Percentiles rank a stretch among this genome's conserved stretches.
These are phyloP conservation scores for Linum usitatissimum DNA, from an alignment of 345 rosid genomes.

Conservation along the genomic window DNA sequence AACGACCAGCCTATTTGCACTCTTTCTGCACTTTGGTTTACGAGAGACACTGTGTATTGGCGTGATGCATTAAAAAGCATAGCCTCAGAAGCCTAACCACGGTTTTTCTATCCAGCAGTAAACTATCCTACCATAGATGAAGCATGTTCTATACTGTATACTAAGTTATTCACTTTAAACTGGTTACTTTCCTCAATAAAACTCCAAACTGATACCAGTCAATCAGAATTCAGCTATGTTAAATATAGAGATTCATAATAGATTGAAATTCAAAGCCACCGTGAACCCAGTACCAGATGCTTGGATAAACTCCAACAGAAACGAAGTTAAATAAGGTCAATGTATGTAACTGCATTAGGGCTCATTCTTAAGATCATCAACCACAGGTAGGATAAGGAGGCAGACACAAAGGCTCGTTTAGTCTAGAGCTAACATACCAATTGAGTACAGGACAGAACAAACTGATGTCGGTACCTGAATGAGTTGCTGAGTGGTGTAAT, in stretches of 20 bases:
- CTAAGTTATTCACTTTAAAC: neutral
- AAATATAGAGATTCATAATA: too few relatives aligned
- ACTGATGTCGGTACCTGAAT: slow-evolving; percentile 52
- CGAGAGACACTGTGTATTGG: too few relatives aligned
- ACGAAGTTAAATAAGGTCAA: neutral
- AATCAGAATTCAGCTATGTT: neutral
- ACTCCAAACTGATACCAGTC: neutral
- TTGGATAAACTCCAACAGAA: neutral
- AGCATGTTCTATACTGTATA: too few relatives aligned
- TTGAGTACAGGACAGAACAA: neutral
- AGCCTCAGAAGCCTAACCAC: too few relatives aligned
- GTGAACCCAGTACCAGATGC: too few relatives aligned
- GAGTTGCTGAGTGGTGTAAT: slow-evolving; percentile 81
- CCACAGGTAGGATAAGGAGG: neutral
- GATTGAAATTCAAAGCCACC: neutral
- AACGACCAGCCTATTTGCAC: neutral
- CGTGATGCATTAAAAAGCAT: too few relatives aligned
- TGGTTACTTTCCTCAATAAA: neutral
- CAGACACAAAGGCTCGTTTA: neutral
- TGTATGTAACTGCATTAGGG: neutral
- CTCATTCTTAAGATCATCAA: neutral
- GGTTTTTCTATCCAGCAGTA: too few relatives aligned
- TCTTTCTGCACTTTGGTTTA: neutral
- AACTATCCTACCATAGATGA: too few relatives aligned
- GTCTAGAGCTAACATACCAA: slow-evolving; percentile 2